These are phyloP conservation scores for Triangularia verruculosa DNA, from an alignment of 2,329 filamentous ascomycete genomes.

Conservation along the genomic window DNA sequence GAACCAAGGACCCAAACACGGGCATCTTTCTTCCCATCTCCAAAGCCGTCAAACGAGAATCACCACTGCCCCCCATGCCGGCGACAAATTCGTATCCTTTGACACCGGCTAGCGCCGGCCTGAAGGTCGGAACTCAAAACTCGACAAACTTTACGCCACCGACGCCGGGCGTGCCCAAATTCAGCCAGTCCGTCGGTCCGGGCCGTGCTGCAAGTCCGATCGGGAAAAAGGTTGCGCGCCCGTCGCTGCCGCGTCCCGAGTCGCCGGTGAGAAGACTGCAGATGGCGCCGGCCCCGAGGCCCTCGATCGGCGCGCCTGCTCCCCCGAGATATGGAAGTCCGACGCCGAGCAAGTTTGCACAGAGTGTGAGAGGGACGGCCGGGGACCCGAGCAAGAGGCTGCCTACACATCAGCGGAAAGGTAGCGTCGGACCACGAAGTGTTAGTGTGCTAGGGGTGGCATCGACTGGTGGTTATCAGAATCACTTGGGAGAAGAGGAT, in stretches of 20 bases:
- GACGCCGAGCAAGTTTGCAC: constrained; percentile 59
- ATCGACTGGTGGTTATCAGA: constrained; percentile 29
- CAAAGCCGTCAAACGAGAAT: constrained; percentile 70
- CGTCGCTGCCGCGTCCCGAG: constrained; percentile 82
- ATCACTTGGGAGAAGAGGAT: constrained; percentile 56
- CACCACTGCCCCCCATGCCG: constrained; percentile 46
- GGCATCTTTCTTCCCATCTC: constrained; percentile 91
- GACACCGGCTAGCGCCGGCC: constrained; percentile 61
- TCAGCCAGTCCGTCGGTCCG: constrained; percentile 84
- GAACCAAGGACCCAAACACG: constrained; percentile 70
- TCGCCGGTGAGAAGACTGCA: constrained; percentile 74
- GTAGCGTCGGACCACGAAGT: constrained; percentile 55
- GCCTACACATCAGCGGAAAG: constrained; percentile 46
- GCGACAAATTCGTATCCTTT: constrained; percentile 54
- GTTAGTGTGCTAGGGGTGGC: constrained; percentile 54
- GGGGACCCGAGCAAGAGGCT: constrained; percentile 59
- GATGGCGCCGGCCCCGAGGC: constrained; percentile 57
- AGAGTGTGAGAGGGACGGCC: constrained; percentile 59
- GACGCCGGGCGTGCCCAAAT: constrained; percentile 67
- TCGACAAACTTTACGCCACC: constrained; percentile 62
- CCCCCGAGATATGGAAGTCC: constrained; percentile 63
- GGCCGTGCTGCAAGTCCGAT: constrained; percentile 68
- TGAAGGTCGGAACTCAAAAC: constrained; percentile 55
- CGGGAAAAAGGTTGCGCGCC: constrained; percentile 62
- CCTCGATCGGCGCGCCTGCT: constrained; percentile 55